Conservation (phyloP, 345 rosid genomes). For the Brassica carinata region DNA sequence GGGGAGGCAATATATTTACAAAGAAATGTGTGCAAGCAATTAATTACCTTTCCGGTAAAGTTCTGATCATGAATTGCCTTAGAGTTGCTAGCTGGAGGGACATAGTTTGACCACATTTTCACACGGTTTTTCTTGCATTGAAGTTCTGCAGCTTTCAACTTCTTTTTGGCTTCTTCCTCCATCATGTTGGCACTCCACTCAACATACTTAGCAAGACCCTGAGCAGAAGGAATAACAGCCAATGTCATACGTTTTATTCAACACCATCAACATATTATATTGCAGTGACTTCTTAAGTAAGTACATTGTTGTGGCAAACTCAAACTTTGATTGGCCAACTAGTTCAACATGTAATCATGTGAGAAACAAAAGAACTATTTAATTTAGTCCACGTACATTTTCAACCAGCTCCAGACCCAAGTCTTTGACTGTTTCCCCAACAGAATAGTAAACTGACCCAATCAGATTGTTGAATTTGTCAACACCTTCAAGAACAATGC, state of each 20-base stretch:
- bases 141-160: constrained; percentile 81
- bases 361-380: background rate
- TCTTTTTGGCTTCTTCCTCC: constrained; percentile 87
- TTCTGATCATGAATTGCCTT: constrained; percentile 91
- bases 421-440: constrained; percentile 81
- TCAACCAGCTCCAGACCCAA: constrained; percentile 91
- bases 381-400: constrained; percentile 54
- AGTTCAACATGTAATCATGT: constrained; percentile 12
- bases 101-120: constrained; percentile 87
- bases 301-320: constrained; percentile 5
- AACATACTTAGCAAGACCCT: constrained; percentile 96
- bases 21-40: background rate
- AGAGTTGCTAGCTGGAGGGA: constrained; percentile 78
- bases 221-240: constrained; percentile 19
- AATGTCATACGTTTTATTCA: constrained; percentile 16
- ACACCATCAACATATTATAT: background rate
- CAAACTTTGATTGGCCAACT: background rate
- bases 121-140: constrained; percentile 77
- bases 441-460: constrained; percentile 90
- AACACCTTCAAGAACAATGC: constrained; percentile 95
- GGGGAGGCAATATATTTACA: background rate
- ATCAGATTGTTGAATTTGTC: constrained; percentile 93
- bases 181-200: constrained; percentile 99
- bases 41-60: constrained; percentile 81
- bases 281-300: constrained; percentile 5